Evolutionary conservation across 768 basidiomycete species (phyloP).

Genomic region (Leccinellum luteum): DNA sequence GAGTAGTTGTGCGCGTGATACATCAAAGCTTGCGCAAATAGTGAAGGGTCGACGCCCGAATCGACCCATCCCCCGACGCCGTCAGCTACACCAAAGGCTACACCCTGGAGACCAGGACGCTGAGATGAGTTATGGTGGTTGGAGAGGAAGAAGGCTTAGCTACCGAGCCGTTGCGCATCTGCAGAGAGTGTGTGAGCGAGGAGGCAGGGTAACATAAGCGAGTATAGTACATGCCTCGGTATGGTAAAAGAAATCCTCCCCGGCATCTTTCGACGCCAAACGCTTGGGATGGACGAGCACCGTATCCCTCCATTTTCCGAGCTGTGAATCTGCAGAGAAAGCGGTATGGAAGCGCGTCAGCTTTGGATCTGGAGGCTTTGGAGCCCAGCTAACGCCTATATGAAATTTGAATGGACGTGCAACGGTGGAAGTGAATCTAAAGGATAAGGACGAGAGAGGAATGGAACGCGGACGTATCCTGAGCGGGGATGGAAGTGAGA

Average conservation of each 20-base stretch:
- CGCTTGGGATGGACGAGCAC: slow-evolving; percentile 49
- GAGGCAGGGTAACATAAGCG: not conserved
- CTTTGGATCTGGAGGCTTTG: slow-evolving; percentile 55
- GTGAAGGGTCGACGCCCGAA: slow-evolving; percentile 78
- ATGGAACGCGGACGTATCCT: not conserved
- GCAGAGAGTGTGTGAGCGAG: slow-evolving; percentile 2
- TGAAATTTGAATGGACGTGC: slow-evolving; percentile 67
- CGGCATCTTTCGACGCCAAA: slow-evolving; percentile 39
- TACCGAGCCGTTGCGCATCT: slow-evolving; percentile 84
- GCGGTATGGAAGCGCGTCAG: slow-evolving; percentile 38
- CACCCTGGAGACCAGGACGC: slow-evolving; percentile 44
- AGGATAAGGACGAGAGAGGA: not conserved
- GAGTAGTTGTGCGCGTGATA: slow-evolving; percentile 78
- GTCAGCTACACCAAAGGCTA: slow-evolving; percentile 84
- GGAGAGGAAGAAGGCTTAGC: slow-evolving; percentile 31
- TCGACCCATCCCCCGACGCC: slow-evolving; percentile 93
- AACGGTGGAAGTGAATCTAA: slow-evolving; percentile 22
- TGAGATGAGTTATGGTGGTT: slow-evolving; percentile 26
- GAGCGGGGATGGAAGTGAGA: not conserved
- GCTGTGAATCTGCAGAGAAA: slow-evolving; percentile 54
- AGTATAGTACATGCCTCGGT: slow-evolving; percentile 56
- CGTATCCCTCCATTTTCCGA: slow-evolving; percentile 70
- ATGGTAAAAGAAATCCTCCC: slow-evolving; percentile 66
- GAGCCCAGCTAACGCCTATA: slow-evolving; percentile 75
- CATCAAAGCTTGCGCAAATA: slow-evolving; percentile 92